Evolutionary conservation across 2,329 filamentous ascomycete species (phyloP), one percentile per base, ranked within the genome.

Genomic region (Coniochaeta prunicola): DNA sequence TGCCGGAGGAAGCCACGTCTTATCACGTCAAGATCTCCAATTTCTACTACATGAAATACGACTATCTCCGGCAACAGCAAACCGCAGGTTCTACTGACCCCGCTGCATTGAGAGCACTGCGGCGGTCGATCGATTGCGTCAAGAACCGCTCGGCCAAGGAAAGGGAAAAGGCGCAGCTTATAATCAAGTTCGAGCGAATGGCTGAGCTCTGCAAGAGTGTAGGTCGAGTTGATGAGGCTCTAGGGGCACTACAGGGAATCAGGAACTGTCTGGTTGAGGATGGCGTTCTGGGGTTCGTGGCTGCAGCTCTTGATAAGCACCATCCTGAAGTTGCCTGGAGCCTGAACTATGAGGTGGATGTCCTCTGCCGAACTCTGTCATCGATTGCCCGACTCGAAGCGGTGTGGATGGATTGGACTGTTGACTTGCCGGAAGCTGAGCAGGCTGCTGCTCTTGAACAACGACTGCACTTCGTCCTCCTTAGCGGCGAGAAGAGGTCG

Each of bases 1-100:
- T 66, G 7, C 56, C 64, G 19, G 72, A 72, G 28, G 64, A 71
- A 8, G 63, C 71, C 21, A 64, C 68, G n/a, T 76, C 74, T 2
- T 84, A 85, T 63, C 77, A 83, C 59, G 80, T 88, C 61, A 89
- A 86, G 65, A 81, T 91, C 28, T 91, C 88, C 0, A 87, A 88
- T 64, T 77, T 89, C 3, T 90, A 90, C 68, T 91, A 87, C 68
- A 76, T 84, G n/a, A 77, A 83, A 54, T 84, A 85, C 66, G 72
- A 81, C 19, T 75, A 78, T 50, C 68, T 83, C 60, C 73, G 77
- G 15, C 82, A 81, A 56, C 71, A 74, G 24, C 71, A 74, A 26
- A 64, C 72, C 0, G 72, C 73, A 4, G 76, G 75, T 31, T 62
- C 70, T 1, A 73, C 75, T n/a, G 76, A 79, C 54, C 63, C 67